These are phyloP conservation scores for Eutypa lata DNA, from an alignment of 2,329 filamentous ascomycete genomes.

Conservation along the genomic window DNA sequence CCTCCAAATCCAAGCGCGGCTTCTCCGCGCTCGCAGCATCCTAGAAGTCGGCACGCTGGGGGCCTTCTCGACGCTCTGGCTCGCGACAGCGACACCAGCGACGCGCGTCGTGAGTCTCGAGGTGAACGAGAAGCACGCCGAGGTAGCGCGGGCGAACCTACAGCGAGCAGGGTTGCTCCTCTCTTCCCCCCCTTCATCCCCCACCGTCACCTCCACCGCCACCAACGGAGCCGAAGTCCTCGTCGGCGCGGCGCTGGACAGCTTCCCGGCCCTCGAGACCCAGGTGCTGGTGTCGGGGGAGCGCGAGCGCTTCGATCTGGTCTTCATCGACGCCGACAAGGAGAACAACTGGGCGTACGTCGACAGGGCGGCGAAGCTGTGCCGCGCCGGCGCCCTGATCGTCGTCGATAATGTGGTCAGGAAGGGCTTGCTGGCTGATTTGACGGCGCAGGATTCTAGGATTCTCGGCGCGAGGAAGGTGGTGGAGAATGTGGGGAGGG, in stretches of 20 bases:
- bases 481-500: conserved; percentile 12
- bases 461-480: conserved; percentile 6
- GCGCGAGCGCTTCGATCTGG: conserved; percentile 6
- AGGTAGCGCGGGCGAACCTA: conserved; percentile 11
- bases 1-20: background rate
- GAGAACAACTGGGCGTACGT: background rate
- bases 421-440: background rate
- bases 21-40: background rate
- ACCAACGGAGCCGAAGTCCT: conserved; percentile 9
- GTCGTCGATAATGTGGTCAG: background rate
- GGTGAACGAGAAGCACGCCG: conserved; percentile 6
- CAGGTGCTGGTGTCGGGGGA: conserved; percentile 9
- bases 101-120: conserved; percentile 12
- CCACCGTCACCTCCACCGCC: conserved; percentile 1
- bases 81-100: conserved; percentile 7
- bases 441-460: conserved; percentile 1
- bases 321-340: conserved; percentile 12
- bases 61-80: conserved; percentile 17
- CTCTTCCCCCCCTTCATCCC: no score
- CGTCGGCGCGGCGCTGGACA: conserved; percentile 10
- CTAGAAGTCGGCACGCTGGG: conserved; percentile 16
- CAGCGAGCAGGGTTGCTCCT: conserved; percentile 3
- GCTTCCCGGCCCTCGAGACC: conserved; percentile 4
- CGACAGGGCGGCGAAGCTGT: background rate
- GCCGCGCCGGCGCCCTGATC: background rate